Conservation (phyloP, 1,284 basidiomycete genomes). For the Boletus holoroseus region DNA sequence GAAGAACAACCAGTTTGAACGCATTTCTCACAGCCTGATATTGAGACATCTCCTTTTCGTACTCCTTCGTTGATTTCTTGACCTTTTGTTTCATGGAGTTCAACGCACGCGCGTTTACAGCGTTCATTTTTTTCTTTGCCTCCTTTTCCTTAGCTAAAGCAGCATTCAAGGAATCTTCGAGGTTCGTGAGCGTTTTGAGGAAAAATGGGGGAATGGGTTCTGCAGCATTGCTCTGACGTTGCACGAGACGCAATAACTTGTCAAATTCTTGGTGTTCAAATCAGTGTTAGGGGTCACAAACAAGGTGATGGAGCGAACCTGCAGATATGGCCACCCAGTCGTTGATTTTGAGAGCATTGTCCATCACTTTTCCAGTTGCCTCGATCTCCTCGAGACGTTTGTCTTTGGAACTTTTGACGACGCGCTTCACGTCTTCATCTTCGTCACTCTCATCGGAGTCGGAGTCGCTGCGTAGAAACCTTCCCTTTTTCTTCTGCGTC, state of each 20-base stretch:
- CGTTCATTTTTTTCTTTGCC: slow-evolving; percentile 95
- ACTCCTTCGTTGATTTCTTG: slow-evolving; percentile 87
- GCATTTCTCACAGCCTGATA: slow-evolving; percentile 68
- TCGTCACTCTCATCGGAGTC: slow-evolving; percentile 64
- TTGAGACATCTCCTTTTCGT: slow-evolving; percentile 75
- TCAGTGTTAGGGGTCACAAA: slow-evolving; percentile 3
- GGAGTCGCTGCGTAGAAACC: slow-evolving; percentile 48
- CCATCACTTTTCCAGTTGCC: slow-evolving; percentile 82
- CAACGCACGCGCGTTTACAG: slow-evolving; percentile 88
- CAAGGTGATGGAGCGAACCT: slow-evolving; percentile 44
- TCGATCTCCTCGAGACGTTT: slow-evolving; percentile 88
- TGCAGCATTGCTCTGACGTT: slow-evolving; percentile 80
- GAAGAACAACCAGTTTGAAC: background rate
- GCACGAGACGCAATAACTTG: slow-evolving; percentile 86
- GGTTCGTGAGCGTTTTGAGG: slow-evolving; percentile 69
- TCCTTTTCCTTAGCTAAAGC: slow-evolving; percentile 86
- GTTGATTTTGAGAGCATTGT: slow-evolving; percentile 93
- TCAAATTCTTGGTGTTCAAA: slow-evolving; percentile 75
- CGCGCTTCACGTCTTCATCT: slow-evolving; percentile 65
- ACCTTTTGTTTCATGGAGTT: slow-evolving; percentile 98
- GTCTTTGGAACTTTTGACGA: slow-evolving; percentile 82
- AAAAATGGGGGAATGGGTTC: slow-evolving; percentile 89
- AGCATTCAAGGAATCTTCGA: slow-evolving; percentile 74
- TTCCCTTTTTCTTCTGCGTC: slow-evolving; percentile 44
- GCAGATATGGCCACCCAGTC: slow-evolving; percentile 94